Base-by-base conservation (phyloP, 305 asterid species). In the Rubia tinctorum region DNA sequence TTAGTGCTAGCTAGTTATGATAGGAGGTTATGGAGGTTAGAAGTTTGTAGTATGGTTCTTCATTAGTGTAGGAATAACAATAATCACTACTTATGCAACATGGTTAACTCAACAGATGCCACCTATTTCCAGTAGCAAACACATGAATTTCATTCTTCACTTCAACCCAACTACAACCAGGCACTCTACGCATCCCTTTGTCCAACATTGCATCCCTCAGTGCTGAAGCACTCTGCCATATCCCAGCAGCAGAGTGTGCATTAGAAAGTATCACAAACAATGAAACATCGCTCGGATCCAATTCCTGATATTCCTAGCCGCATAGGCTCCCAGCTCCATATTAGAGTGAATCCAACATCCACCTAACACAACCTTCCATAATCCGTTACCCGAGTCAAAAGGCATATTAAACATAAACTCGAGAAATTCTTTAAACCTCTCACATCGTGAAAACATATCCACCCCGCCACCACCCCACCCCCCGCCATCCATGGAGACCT, bases 151-250 rank as follows among this genome's bases (percentile, higher is more conserved):
- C 80, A 75, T 88, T 82, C 45, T 62, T 71, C n/a, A 87, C 74
- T 72, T 93, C 96, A 39, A 91, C 78, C 98, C 98, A 93, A 78
- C 98, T 93, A 74, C 89, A 82, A 7, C 98, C 98, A 3, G 98
- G 92, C 27, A 85, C 75, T 72, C 91, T 85, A 22, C 61, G 76
- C 71, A 93, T 45, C 34, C 96, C 89, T 42, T 82, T 91, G 80
- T 72, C 89, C 75, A 68, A 85, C 90, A 91, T 91, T 81, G 71
- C 87, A 15, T 76, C 67, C 83, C 98, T 87, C 5, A 86, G 18
- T 23, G 70, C 69, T 56, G 78, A 34, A 34, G 79, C 94, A 7
- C 66, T 76, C 70, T 78, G 87, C 98, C 97, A 91, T 73, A 92
- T 89, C 20, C 96, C 92, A 0, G 89, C 92, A 4, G 89, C 94